phyloP scores from a whole-genome alignment of 2,329 filamentous ascomycete genomes.

The Cryphonectria parasitica region DNA sequence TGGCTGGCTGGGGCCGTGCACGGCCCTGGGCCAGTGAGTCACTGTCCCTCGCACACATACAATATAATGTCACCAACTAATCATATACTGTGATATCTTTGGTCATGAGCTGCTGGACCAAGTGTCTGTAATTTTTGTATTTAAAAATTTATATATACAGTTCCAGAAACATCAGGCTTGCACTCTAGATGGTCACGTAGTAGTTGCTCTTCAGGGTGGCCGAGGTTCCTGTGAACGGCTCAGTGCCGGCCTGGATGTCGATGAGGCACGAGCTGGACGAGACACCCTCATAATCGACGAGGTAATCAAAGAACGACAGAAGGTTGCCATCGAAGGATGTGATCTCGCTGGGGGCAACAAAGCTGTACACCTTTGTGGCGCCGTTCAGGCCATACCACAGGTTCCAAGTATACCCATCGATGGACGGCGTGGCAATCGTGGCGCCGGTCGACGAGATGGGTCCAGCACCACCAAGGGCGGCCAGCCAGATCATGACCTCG shows the following conservation, averaged over 20 bases:
- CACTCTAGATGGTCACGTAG: conserved; percentile 18
- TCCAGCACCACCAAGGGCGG: conserved; percentile 59
- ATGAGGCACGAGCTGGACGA: conserved; percentile 51
- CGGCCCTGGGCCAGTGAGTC: too few species aligned
- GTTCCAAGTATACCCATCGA: conserved; percentile 58
- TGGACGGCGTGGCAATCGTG: conserved; percentile 55
- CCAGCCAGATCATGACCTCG: conserved; percentile 70
- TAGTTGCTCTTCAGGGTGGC: conserved; percentile 28
- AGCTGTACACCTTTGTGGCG: conserved; percentile 63
- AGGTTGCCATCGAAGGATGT: conserved; percentile 62
- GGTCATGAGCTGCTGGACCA: too few species aligned
- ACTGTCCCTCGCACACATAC: too few species aligned
- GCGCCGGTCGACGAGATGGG: conserved; percentile 59
- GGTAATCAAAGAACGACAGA: conserved; percentile 59
- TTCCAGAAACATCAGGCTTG: neutral
- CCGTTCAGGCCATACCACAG: conserved; percentile 64
- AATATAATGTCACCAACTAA: neutral
- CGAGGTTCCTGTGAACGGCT: conserved; percentile 56
- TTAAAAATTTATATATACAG: neutral
- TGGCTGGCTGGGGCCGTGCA: too few species aligned
- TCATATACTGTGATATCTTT: neutral
- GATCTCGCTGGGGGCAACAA: conserved; percentile 44
- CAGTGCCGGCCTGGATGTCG: conserved; percentile 58
- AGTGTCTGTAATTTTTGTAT: neutral
- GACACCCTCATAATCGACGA: conserved; percentile 53